Evolutionary conservation across 257 asterid genomes (phyloP), one percentile per base, ranked within the genome.

Genomic region (Plantago ovata): DNA sequence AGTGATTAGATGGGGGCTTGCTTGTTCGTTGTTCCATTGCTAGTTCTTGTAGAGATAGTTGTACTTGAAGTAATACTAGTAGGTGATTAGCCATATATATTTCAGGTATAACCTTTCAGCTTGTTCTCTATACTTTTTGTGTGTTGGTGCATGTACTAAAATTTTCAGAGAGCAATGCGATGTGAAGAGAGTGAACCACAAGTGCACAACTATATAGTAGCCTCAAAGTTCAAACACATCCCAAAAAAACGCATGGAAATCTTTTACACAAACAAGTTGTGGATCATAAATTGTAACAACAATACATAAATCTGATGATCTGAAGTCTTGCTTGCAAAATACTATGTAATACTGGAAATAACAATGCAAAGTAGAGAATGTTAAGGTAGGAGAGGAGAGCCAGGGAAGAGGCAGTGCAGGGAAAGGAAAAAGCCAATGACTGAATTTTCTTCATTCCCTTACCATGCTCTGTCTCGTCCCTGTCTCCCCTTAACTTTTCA

Each of bases 351-450:
- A n/a, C n/a, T n/a, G n/a, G n/a, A n/a, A n/a, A n/a, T n/a, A n/a
- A n/a, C n/a, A n/a, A n/a, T n/a, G n/a, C n/a, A n/a, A n/a, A n/a
- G n/a, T n/a, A 50, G 38, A 64, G 48, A 8, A 22, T 59, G 23
- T 50, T 20, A 43, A 55, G 32, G 54, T 24, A 43, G 45, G 59
- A 50, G 67, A 66, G 81, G 75, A 62, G 81, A 83, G 95, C 93
- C 93, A 86, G 93, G 93, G 95, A 86, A 86, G 95, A 86, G 93
- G 89, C 95, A 86, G 95, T 86, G 95, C 95, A 79, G 42, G 87
- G 77, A 69, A 83, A 73, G 84, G 78, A 67, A 69, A 63, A 53
- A 55, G 46, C 19, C 69, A 59, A 58, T 56, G 66, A 76, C 47
- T 18, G 80, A 50, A 7, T 56, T 36, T 46, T 36, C 28, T 38